These are phyloP conservation scores for Curvularia sp. DNA, from an alignment of 2,329 filamentous ascomycete genomes.

Conservation along the genomic window DNA sequence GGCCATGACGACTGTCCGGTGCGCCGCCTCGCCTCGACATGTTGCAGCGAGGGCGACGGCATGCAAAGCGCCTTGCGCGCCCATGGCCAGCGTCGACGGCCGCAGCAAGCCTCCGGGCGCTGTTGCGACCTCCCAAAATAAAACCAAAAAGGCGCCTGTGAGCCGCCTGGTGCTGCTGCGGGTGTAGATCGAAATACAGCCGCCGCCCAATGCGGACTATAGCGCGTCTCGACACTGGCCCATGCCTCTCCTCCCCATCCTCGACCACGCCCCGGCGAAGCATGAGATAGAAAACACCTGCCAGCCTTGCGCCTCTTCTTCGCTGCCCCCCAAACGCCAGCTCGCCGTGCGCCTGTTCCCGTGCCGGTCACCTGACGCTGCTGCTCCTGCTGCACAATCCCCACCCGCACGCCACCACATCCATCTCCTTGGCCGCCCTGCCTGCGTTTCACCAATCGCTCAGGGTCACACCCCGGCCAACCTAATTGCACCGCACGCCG, in stretches of 20 bases:
- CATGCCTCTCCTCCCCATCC: slow-evolving; percentile 17
- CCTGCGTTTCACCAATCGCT: slow-evolving; percentile 36
- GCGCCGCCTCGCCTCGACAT: too few relatives aligned
- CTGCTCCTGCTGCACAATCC: slow-evolving; percentile 4
- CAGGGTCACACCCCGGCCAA: slow-evolving; percentile 25
- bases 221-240: slow-evolving; percentile 7
- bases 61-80: not conserved
- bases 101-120: too few relatives aligned
- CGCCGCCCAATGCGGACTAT: slow-evolving; percentile 11
- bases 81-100: not conserved
- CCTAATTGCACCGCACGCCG: slow-evolving; percentile 21
- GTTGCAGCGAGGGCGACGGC: too few relatives aligned
- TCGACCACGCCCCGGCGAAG: slow-evolving; percentile 18
- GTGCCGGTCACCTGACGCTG: not conserved
- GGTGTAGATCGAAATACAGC: slow-evolving; percentile 16
- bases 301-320: slow-evolving; percentile 6
- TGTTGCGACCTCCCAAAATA: not conserved
- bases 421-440: slow-evolving; percentile 23
- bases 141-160: not conserved
- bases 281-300: slow-evolving; percentile 8
- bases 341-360: slow-evolving; percentile 5
- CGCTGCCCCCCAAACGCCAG: not conserved
- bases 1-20: too few relatives aligned
- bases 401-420: slow-evolving; percentile 2
- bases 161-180: slow-evolving; percentile 15